Evolutionary conservation across 1,284 basidiomycete species (phyloP).

Genomic region (Moniliophthora roreri): DNA sequence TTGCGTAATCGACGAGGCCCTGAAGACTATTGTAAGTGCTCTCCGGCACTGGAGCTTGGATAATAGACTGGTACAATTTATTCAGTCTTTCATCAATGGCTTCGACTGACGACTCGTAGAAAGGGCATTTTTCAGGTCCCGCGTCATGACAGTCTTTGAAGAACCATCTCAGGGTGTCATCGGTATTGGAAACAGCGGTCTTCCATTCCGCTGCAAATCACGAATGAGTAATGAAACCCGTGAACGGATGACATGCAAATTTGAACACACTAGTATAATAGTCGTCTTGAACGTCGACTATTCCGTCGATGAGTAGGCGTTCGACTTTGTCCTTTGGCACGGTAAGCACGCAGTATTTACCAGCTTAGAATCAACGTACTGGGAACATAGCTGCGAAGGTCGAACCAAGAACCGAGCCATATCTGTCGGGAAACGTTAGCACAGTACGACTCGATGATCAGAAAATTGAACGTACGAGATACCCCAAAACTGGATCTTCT

Average conservation of each 20-base stretch:
- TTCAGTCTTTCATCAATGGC: conserved; percentile 25
- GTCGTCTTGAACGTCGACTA: conserved; percentile 30
- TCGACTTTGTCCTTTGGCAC: conserved; percentile 35
- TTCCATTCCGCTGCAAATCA: conserved; percentile 21
- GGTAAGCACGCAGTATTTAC: background rate
- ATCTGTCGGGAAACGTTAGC: conserved; percentile 25
- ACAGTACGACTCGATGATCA: background rate
- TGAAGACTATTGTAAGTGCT: conserved; percentile 19
- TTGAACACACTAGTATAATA: conserved; percentile 29
- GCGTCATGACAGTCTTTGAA: conserved; percentile 23
- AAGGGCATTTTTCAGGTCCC: conserved; percentile 24
- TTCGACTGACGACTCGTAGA: conserved; percentile 24
- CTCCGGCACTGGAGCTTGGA: conserved; percentile 20
- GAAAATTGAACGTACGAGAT: conserved; percentile 36
- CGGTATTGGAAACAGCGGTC: conserved; percentile 23
- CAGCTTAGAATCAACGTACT: conserved; percentile 24
- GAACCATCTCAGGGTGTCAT: conserved; percentile 26
- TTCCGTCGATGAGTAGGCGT: conserved; percentile 36
- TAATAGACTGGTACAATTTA: conserved; percentile 19
- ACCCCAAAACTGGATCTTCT: conserved; percentile 53
- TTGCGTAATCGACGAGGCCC: conserved; percentile 20
- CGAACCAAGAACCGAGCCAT: conserved; percentile 45
- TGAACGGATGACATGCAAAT: background rate
- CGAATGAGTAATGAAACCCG: background rate
- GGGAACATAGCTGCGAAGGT: conserved; percentile 50